Evolutionary conservation across 1,284 basidiomycete genomes (phyloP).

Genomic region (Cutaneotrichosporon mucoides): DNA sequence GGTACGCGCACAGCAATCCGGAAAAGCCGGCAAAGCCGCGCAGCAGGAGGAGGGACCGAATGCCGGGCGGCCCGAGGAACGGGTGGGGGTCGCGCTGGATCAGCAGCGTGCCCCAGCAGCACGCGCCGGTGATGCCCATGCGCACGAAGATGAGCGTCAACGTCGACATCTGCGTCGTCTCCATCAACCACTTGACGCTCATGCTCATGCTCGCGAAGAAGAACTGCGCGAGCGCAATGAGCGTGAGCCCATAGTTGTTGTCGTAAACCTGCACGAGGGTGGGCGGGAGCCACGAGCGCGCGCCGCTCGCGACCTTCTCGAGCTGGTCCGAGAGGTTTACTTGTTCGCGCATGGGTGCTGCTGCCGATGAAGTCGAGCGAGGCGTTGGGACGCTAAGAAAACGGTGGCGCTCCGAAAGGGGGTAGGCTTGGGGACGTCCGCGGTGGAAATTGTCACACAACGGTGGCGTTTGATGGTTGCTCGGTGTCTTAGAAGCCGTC

Average conservation of each 20-base stretch:
- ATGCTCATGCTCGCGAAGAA: constrained; percentile 62
- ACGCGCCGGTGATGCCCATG: constrained; percentile 52
- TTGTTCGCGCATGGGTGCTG: not conserved
- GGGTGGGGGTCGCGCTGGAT: constrained; percentile 59
- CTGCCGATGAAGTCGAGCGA: too few species aligned
- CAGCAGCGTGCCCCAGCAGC: constrained; percentile 53
- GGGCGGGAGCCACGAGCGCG: constrained; percentile 11
- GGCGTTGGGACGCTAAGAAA: too few species aligned
- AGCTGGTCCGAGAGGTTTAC: not conserved
- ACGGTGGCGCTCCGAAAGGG: too few species aligned
- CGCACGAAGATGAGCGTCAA: constrained; percentile 40
- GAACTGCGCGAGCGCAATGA: constrained; percentile 59
- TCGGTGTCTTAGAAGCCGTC: too few species aligned
- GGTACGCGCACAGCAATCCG: constrained; percentile 55
- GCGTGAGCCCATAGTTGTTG: constrained; percentile 60
- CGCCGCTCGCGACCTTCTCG: constrained; percentile 1
- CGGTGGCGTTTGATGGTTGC: too few species aligned
- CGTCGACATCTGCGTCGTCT: constrained; percentile 34
- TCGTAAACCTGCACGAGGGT: constrained; percentile 22
- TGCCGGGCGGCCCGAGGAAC: constrained; percentile 62
- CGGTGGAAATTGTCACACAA: too few species aligned
- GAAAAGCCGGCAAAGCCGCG: constrained; percentile 60
- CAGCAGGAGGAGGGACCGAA: constrained; percentile 58
- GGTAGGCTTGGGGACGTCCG: too few species aligned
- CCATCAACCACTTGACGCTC: constrained; percentile 44